Evolutionary conservation across 352 stramenopile genomes (phyloP).

Genomic region (Phytopythium montanum): DNA sequence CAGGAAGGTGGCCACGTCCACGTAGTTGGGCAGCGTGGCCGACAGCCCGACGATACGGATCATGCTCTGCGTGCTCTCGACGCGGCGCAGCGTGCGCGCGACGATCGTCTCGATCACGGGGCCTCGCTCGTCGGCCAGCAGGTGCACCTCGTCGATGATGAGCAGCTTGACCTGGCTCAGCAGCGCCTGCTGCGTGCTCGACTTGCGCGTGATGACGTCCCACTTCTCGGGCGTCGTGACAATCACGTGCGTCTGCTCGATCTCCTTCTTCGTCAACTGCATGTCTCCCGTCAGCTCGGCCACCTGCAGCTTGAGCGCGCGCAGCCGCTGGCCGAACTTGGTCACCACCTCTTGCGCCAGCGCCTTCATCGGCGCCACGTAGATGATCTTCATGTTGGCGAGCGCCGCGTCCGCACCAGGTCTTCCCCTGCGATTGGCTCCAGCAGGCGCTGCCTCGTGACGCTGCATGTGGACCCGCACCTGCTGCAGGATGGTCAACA

Average conservation of each 20-base stretch:
- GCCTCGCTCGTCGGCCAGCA: conserved; percentile 97
- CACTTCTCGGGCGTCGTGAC: conserved; percentile 99
- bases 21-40: conserved; percentile 99
- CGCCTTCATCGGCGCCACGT: conserved; percentile 97
- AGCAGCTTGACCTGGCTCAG: conserved; percentile 93
- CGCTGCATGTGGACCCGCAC: conserved; percentile 72
- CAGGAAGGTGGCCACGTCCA: conserved; percentile 97
- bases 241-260: conserved; percentile 94
- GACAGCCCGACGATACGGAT: conserved; percentile 98
- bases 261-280: conserved; percentile 97
- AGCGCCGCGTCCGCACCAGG: conserved; percentile 15
- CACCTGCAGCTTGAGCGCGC: conserved; percentile 67
- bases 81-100: conserved; percentile 95
- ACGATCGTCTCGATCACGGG: conserved; percentile 99
- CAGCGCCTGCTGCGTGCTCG: conserved; percentile 87
- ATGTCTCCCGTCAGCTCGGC: conserved; percentile 97
- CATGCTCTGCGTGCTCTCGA: conserved; percentile 97
- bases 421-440: conserved; percentile 6
- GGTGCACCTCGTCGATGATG: conserved; percentile 99
- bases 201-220: conserved; percentile 99
- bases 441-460: conserved; percentile 17
- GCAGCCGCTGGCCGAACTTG: conserved; percentile 94
- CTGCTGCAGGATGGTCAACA: conserved; percentile 95
- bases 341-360: conserved; percentile 99
- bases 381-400: conserved; percentile 92